Evolutionary conservation across 2,329 filamentous ascomycete genomes (phyloP), one percentile per base, ranked within the genome.

Genomic region (Leptographium flavum): DNA sequence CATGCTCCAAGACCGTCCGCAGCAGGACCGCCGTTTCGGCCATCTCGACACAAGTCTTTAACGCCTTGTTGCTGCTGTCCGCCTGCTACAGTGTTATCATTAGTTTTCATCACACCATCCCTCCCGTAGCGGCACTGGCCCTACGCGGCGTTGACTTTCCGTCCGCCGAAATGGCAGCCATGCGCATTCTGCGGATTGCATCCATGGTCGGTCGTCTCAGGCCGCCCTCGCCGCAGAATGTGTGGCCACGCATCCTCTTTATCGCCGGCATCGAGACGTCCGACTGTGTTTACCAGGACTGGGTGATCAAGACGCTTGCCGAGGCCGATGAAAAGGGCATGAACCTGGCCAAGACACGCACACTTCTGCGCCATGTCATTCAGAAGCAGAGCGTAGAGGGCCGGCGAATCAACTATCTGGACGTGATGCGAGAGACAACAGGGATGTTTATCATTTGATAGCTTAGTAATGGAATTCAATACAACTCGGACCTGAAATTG

Each of bases 251-350:
- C 21, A 47, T 50, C 22, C 38, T 54, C 7, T 53, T 54, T 27
- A 39, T 49, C 8, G 51, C 53, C 8, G 50, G 53, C 33, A 48
- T 51, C 9, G 51, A 54, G 50, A 49, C 51, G 21, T 23, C 46
- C 10, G 53, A 54, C 39, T 47, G 48, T 28, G 49, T 52, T 9
- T 45, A 51, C 32, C 48, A 50, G 8, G 53, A 54, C 42, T 53
- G 53, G 53, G 40, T 17, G 10, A 35, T 47, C 15, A 33, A 30
- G 25, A 47, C 40, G 28, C 35, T 47, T 7, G 19, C 36, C 8
- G 40, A 43, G 11, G 45, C 45, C 40, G 40, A 47, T 35, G 33
- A 17, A 8, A 43, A 40, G 45, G 45, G 45, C 30, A 36, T 25
- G 21, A 47, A 47, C 40, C 15, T 47, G 35, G 35, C 40, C 40